These are phyloP conservation scores for Diplodia intermedia DNA, from an alignment of 2,329 filamentous ascomycete species.

Conservation along the genomic window DNA sequence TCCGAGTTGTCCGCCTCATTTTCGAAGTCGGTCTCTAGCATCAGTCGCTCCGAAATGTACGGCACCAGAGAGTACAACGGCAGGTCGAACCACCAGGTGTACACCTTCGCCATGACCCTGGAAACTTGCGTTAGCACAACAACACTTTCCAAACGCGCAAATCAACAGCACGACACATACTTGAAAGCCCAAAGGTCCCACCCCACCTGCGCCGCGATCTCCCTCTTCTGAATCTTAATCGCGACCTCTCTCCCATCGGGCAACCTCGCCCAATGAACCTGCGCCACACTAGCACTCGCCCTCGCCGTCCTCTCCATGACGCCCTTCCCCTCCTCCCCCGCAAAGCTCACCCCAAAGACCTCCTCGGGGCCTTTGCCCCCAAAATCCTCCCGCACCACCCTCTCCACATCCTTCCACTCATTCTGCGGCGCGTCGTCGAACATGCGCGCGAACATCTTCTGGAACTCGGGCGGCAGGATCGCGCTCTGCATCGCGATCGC, in stretches of 20 bases:
- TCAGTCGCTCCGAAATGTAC: constrained; percentile 89
- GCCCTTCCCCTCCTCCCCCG: constrained; percentile 66
- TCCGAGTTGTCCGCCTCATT: constrained; percentile 91
- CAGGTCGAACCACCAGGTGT: constrained; percentile 89
- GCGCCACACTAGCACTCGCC: constrained; percentile 89
- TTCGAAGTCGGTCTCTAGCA: constrained; percentile 91
- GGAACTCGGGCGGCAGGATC: constrained; percentile 90
- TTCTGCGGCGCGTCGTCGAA: constrained; percentile 98
- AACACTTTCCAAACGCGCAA: not conserved
- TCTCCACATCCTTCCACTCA: constrained; percentile 82
- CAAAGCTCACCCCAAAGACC: constrained; percentile 89
- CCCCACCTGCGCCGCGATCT: constrained; percentile 87
- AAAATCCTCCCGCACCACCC: constrained; percentile 87
- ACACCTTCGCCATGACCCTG: constrained; percentile 79
- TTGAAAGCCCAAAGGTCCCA: constrained; percentile 98
- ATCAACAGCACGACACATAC: constrained; percentile 52
- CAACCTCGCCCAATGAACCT: constrained; percentile 93
- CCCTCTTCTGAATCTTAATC: constrained; percentile 94
- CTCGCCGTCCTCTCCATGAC: constrained; percentile 75
- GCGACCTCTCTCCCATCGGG: constrained; percentile 89
- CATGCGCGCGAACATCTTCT: constrained; percentile 95
- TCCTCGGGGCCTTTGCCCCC: constrained; percentile 82
- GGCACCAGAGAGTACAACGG: constrained; percentile 90
- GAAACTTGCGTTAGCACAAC: constrained; percentile 25
- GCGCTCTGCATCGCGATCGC: constrained; percentile 98